Conservation (phyloP, 2,329 filamentous ascomycete species). For the Fusarium irregulare region DNA sequence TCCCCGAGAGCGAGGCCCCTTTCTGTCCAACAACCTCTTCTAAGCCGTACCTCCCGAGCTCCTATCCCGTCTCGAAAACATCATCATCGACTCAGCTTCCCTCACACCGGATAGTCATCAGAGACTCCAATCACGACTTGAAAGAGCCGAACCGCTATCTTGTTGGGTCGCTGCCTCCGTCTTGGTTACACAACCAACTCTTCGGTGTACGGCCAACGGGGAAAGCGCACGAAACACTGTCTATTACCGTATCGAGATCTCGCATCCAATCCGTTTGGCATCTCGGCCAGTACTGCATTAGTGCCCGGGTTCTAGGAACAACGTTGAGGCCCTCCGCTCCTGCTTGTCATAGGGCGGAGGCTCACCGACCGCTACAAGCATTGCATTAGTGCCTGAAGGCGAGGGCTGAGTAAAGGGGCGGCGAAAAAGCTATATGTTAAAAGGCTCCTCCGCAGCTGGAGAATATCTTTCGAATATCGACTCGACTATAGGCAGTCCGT, state of each 20-base stretch:
- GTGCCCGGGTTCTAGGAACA: constrained; percentile 13
- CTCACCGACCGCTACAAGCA: constrained; percentile 18
- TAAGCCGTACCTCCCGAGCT: not conserved
- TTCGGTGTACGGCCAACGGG: constrained; percentile 1
- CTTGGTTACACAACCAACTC: constrained; percentile 23
- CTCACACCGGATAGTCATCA: not conserved
- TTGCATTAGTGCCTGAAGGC: constrained; percentile 16
- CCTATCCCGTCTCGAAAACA: constrained; percentile 2
- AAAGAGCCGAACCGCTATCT: constrained; percentile 7
- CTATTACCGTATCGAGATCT: constrained; percentile 14
- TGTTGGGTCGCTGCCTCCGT: constrained; percentile 13
- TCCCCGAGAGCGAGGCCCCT: not conserved
- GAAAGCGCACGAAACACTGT: not conserved
- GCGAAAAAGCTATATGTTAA: not conserved
- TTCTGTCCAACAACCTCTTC: not conserved
- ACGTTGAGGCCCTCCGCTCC: constrained; percentile 18
- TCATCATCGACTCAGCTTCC: not conserved
- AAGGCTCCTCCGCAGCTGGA: not conserved
- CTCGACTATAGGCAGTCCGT: not conserved
- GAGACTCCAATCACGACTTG: constrained; percentile 14
- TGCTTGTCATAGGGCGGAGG: constrained; percentile 22
- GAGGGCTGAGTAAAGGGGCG: constrained; percentile 1
- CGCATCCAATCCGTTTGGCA: constrained; percentile 14
- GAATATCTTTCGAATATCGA: not conserved
- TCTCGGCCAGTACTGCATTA: constrained; percentile 37